Base-by-base conservation (phyloP, 1,284 basidiomycete species). In the Cutaneotrichosporon cavernicola region DNA sequence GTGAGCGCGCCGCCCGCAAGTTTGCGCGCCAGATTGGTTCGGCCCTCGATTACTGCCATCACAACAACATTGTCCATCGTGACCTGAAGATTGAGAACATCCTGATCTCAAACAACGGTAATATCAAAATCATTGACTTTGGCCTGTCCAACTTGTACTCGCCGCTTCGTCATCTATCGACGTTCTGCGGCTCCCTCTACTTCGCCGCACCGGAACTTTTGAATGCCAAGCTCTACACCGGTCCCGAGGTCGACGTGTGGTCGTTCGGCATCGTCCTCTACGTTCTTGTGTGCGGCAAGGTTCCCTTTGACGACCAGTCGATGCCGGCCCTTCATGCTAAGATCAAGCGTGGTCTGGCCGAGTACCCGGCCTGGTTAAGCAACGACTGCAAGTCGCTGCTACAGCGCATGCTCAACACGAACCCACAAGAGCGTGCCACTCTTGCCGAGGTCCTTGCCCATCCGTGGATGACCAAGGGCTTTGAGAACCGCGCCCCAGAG, bases 121-220 rank as follows among this genome's bases (percentile, higher is more conserved):
- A 98, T 81, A 97, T 98, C 85, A 99, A 99, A 84, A 98, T 99
- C 68, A 99, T 99, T 80, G 96, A 99, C 81, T 99, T 99, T 82
- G 96, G 96, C 52, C 85, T 99, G 11, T 97, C 94, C 32, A 99
- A 99, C 79, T 85, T 99, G n/a, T 98, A 89, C 79, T 89, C 96
- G 69, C 96, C 97, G 2, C 78, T 83, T 26, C 78, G 83, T 49
- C 91, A 96, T 75, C 87, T 99, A 0, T 88, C 89, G 32, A 99
- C 97, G 0, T 99, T 99, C 78, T 99, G 96, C 73, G 95, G 96
- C 30, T 97, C 92, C 1, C 84, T 99, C 21, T 99, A 99, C 82
- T 99, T 99, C 82, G 95, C 96, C 49, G 96, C 96, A 0, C 97
- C 96, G 4, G 95, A 99, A 79, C 84, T 99, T 34, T 86, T 99